phyloP scores from a whole-genome alignment of 202 grass and related monocot species.

The Hordeum pubiflorum region DNA sequence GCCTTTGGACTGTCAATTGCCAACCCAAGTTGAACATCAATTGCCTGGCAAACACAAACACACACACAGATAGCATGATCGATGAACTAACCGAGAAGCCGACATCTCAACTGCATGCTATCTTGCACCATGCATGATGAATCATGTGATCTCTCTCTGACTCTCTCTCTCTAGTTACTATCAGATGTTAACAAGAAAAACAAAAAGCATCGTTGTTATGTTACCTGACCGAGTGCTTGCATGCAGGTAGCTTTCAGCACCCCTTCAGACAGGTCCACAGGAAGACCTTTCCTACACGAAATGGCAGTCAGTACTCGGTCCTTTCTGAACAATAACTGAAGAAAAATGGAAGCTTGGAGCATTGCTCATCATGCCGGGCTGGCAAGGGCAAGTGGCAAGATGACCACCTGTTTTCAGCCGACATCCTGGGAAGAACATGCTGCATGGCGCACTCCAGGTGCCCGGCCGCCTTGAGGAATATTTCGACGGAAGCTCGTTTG shows the following conservation, averaged over 20 bases:
- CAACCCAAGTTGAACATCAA: constrained; percentile 68
- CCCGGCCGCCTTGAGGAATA: constrained; percentile 69
- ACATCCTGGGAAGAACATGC: constrained; percentile 52
- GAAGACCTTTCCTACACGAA: constrained; percentile 73
- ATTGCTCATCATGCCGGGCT: neutral
- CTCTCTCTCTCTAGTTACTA: neutral
- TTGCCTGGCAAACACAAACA: constrained; percentile 26
- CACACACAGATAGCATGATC: neutral
- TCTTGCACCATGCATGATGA: constrained; percentile 8
- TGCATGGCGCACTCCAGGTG: constrained; percentile 58
- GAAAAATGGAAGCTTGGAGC: neutral
- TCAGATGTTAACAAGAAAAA: neutral
- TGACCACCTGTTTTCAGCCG: constrained; percentile 40
- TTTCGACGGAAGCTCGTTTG: constrained; percentile 42
- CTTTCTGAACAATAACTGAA: constrained; percentile 22
- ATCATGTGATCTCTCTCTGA: constrained; percentile 16
- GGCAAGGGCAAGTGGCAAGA: neutral
- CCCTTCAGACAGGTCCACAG: constrained; percentile 56
- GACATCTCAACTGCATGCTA: constrained; percentile 10
- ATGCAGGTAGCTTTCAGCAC: constrained; percentile 52
- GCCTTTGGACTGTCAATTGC: constrained; percentile 64
- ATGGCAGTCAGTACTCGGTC: constrained; percentile 21
- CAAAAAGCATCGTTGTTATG: neutral
- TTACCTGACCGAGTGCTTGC: constrained; percentile 78
- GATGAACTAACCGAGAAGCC: neutral